Evolutionary conservation across 176 grass and related monocot genomes (phyloP).

Genomic region (Phragmites australis): DNA sequence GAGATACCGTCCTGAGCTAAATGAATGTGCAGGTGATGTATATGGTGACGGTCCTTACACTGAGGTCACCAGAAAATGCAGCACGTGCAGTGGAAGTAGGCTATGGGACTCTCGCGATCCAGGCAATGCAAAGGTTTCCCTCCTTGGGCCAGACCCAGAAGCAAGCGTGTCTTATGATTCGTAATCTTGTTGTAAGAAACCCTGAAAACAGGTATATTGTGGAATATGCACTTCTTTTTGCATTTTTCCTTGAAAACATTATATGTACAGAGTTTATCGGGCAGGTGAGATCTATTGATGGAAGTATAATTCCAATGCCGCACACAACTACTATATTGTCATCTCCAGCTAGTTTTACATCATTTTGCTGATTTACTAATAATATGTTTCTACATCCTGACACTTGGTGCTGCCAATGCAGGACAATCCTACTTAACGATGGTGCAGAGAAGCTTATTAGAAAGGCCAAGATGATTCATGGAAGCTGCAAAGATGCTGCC

Average conservation of each 20-base stretch:
- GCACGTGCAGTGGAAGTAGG: slow-evolving; percentile 66
- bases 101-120: slow-evolving; percentile 63
- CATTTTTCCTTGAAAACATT: neutral
- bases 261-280: neutral
- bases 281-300: neutral
- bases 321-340: neutral
- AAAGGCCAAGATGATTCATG: slow-evolving; percentile 70
- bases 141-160: slow-evolving; percentile 70
- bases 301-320: neutral
- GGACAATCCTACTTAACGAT: slow-evolving; percentile 70
- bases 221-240: neutral
- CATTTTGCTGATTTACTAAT: too few species aligned
- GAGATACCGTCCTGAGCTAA: neutral
- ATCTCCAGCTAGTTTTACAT: neutral
- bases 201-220: slow-evolving; percentile 74
- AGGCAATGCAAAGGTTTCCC: slow-evolving; percentile 75
- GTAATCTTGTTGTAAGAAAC: slow-evolving; percentile 92
- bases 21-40: slow-evolving; percentile 70
- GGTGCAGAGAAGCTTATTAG: slow-evolving; percentile 83
- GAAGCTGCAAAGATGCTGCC: slow-evolving; percentile 82
- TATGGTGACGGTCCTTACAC: slow-evolving; percentile 70
- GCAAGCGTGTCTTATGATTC: slow-evolving; percentile 95
- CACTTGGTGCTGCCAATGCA: slow-evolving; percentile 28
- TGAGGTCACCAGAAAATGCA: slow-evolving; percentile 87
- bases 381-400: neutral